Evolutionary conservation across 495 filamentous ascomycete genomes (phyloP).

Genomic region (Podospora pseudoanserina): DNA sequence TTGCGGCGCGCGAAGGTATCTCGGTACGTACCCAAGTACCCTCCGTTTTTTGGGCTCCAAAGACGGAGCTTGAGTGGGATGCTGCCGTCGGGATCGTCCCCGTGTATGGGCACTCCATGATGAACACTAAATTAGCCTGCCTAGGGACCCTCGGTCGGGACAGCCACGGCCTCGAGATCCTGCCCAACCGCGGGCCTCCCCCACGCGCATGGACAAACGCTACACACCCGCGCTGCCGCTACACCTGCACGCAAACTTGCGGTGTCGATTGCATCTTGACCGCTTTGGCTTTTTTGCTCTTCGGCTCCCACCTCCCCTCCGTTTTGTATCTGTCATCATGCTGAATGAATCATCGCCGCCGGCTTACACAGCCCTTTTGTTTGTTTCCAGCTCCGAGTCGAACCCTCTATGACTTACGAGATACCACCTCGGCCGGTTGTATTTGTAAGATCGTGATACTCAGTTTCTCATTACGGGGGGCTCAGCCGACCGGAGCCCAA

Average conservation of each 20-base stretch:
- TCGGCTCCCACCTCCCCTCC: background rate
- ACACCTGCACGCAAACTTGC: background rate
- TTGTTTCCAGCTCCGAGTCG: background rate
- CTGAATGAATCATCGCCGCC: background rate
- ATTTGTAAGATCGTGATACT: background rate
- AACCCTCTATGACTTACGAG: background rate
- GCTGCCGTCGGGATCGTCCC: constrained; percentile 4
- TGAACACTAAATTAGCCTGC: background rate
- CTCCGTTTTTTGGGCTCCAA: background rate
- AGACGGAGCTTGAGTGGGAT: background rate
- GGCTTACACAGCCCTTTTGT: background rate
- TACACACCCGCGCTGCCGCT: background rate
- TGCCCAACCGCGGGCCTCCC: constrained; percentile 7
- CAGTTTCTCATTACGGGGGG: background rate
- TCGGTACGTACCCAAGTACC: constrained; percentile 4
- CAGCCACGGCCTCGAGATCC: background rate
- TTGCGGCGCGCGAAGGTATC: constrained; percentile 1
- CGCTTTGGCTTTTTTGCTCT: background rate
- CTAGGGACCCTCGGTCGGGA: constrained; percentile 3
- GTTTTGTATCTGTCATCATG: background rate
- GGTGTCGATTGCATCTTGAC: constrained; percentile 6
- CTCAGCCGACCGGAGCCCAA: constrained; percentile 1
- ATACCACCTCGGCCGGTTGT: constrained; percentile 1
- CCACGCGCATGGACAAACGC: constrained; percentile 11
- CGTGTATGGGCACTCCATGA: background rate